Evolutionary conservation across 176 grass and related monocot species (phyloP).

Genomic region (Leersia perrieri): DNA sequence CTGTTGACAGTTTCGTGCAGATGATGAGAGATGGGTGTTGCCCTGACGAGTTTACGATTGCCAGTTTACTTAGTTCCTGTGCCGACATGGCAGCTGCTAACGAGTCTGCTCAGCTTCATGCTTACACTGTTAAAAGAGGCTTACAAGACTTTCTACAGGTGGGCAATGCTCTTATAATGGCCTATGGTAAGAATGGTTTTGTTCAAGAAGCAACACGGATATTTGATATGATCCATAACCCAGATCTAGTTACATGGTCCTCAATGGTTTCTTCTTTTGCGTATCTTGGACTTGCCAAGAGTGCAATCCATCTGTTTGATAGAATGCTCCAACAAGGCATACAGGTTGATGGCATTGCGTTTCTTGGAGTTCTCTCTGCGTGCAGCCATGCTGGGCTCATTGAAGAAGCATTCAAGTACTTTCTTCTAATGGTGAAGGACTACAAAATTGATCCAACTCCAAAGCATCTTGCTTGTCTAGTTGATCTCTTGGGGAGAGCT

Average conservation of each 20-base stretch:
- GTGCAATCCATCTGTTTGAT: slow-evolving; percentile 55
- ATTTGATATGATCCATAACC: slow-evolving; percentile 41
- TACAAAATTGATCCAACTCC: slow-evolving; percentile 54
- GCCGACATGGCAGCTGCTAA: slow-evolving; percentile 50
- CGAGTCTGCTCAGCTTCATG: slow-evolving; percentile 60
- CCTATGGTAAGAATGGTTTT: slow-evolving; percentile 73
- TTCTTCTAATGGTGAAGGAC: slow-evolving; percentile 51
- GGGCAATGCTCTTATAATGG: slow-evolving; percentile 65
- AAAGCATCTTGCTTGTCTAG: slow-evolving; percentile 68
- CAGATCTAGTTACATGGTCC: slow-evolving; percentile 75
- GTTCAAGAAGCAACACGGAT: slow-evolving; percentile 32
- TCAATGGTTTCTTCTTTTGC: slow-evolving; percentile 67
- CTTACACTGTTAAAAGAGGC: slow-evolving; percentile 39
- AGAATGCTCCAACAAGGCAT: slow-evolving; percentile 55
- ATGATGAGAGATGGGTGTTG: slow-evolving; percentile 52
- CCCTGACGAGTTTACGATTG: slow-evolving; percentile 76
- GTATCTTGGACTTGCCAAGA: slow-evolving; percentile 46
- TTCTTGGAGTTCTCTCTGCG: slow-evolving; percentile 73
- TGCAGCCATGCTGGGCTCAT: slow-evolving; percentile 75
- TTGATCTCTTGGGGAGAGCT: slow-evolving; percentile 80
- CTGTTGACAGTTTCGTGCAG: slow-evolving; percentile 41
- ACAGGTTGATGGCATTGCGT: slow-evolving; percentile 50
- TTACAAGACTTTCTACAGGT: slow-evolving; percentile 52
- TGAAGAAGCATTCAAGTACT: slow-evolving; percentile 60
- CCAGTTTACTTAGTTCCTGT: slow-evolving; percentile 70